phyloP scores from a whole-genome alignment of 148 eudicot genomes.

The Cornus florida region DNA sequence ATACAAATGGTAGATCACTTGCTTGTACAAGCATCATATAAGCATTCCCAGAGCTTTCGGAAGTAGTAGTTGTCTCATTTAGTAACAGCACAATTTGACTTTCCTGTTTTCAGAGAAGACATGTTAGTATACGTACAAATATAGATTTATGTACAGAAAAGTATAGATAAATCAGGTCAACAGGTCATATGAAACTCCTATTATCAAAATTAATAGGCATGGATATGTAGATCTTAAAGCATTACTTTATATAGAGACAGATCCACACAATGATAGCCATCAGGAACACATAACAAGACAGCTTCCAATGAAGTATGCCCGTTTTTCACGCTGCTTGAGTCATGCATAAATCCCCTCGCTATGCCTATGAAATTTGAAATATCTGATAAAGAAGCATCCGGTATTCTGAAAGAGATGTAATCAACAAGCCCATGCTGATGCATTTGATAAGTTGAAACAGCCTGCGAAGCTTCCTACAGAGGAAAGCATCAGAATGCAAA shows the following conservation, averaged over 20 bases:
- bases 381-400: conserved; percentile 61
- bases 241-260: conserved; percentile 86
- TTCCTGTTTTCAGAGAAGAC: conserved; percentile 52
- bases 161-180: too few relatives aligned
- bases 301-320: conserved; percentile 55
- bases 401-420: conserved; percentile 70
- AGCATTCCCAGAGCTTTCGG: conserved; percentile 69
- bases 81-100: conserved; percentile 75
- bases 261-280: conserved; percentile 79
- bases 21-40: conserved; percentile 72
- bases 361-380: conserved; percentile 68
- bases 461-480: conserved; percentile 48
- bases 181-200: not conserved
- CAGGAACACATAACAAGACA: conserved; percentile 63
- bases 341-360: conserved; percentile 52
- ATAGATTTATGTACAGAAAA: too few relatives aligned
- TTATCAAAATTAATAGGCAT: not conserved
- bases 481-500: conserved; percentile 4
- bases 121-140: not conserved
- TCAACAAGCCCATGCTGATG: conserved; percentile 44
- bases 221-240: not conserved
- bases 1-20: conserved; percentile 60
- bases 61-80: conserved; percentile 48
- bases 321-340: conserved; percentile 31
- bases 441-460: conserved; percentile 30